These are phyloP conservation scores for Metarhizium brunneum DNA, from an alignment of 2,329 filamentous ascomycete genomes.

Conservation along the genomic window DNA sequence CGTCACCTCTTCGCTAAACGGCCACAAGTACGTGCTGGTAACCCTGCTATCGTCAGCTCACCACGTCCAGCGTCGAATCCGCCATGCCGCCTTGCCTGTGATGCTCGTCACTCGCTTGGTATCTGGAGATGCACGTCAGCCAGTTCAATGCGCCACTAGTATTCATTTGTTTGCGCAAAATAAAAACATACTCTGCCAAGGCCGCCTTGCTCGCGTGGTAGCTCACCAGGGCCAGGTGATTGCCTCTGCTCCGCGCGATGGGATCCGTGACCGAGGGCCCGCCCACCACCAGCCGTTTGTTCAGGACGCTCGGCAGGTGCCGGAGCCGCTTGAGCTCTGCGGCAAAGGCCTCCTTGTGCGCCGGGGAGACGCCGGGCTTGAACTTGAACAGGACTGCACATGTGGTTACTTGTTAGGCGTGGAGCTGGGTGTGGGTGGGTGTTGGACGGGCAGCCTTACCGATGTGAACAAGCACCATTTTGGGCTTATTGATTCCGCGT, in stretches of 20 bases:
- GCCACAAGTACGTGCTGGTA: conserved; percentile 39
- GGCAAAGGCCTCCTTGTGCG: conserved; percentile 34
- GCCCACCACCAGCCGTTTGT: conserved; percentile 39
- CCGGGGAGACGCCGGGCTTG: conserved; percentile 27
- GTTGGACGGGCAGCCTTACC: conserved; percentile 12
- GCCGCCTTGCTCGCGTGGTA: conserved; percentile 37
- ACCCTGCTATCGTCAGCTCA: conserved; percentile 26
- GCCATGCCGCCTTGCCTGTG: conserved; percentile 26
- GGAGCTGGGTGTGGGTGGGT: not conserved
- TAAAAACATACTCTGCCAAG: conserved; percentile 22
- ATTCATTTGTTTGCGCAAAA: not conserved
- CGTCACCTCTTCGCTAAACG: conserved; percentile 41
- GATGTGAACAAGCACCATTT: conserved; percentile 27
- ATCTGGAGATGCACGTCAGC: conserved; percentile 13
- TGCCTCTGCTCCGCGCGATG: conserved; percentile 42
- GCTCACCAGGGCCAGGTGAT: conserved; percentile 40
- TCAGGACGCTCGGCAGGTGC: conserved; percentile 35
- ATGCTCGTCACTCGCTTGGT: conserved; percentile 44
- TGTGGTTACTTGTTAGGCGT: not conserved
- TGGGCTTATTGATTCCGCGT: not conserved
- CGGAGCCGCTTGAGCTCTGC: conserved; percentile 39
- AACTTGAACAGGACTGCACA: conserved; percentile 40
- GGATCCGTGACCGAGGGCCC: conserved; percentile 43
- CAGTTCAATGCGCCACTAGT: too few relatives aligned
- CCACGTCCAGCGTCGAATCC: too few relatives aligned